Conservation (phyloP, 2,329 filamentous ascomycete genomes). For the Chaetomiaceae sp. region DNA sequence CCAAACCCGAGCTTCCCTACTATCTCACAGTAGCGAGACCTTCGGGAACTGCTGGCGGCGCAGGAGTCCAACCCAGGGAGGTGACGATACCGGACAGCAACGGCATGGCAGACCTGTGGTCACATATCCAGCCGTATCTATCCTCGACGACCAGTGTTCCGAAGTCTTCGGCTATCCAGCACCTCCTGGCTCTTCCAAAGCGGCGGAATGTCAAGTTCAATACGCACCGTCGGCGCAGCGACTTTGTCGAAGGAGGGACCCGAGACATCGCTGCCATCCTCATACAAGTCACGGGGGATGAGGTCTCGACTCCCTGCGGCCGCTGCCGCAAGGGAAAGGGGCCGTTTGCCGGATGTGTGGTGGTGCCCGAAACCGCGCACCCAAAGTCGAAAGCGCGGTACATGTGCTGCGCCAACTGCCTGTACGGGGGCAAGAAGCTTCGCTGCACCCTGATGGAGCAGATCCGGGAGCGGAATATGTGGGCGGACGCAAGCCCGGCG, state of each 20-base stretch:
- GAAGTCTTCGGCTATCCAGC: constrained; percentile 16
- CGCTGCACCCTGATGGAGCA: constrained; percentile 19
- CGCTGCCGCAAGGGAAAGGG: constrained; percentile 27
- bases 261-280: constrained; percentile 29
- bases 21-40: neutral
- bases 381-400: constrained; percentile 15
- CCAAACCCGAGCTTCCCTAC: neutral
- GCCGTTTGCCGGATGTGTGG: constrained; percentile 28
- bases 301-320: constrained; percentile 19
- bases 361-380: constrained; percentile 17
- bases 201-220: constrained; percentile 29
- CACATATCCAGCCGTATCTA: constrained; percentile 27
- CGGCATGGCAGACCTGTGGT: constrained; percentile 24
- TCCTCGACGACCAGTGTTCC: constrained; percentile 8
- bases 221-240: constrained; percentile 1
- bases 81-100: neutral
- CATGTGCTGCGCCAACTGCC: constrained; percentile 29
- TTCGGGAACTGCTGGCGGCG: too few relatives aligned
- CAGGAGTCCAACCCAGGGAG: neutral
- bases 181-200: constrained; percentile 26
- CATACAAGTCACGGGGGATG: constrained; percentile 31
- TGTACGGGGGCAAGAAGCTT: constrained; percentile 25
- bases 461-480: constrained; percentile 6
- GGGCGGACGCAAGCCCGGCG: neutral
- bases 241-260: constrained; percentile 18